These are phyloP conservation scores for Neoboletus magnificus DNA, from an alignment of 768 basidiomycete genomes.

Conservation along the genomic window DNA sequence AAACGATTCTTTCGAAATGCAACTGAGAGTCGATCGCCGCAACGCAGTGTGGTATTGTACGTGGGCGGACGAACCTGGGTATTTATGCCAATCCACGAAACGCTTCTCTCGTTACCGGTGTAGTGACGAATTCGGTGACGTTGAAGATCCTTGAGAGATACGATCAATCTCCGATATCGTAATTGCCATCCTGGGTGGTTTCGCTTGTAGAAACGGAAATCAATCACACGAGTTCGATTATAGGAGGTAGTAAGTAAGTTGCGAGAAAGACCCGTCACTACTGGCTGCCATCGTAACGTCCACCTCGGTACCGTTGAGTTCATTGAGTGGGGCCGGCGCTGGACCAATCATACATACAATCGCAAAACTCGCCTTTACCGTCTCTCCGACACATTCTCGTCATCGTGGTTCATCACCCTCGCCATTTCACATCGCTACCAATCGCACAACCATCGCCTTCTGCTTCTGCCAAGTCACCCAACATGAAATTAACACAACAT, in stretches of 20 bases:
- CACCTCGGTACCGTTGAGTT: too few species aligned
- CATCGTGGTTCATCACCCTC: neutral
- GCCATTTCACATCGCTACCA: conserved; percentile 2
- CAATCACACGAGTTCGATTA: neutral
- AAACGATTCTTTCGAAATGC: neutral
- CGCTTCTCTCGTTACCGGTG: neutral
- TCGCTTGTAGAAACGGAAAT: neutral
- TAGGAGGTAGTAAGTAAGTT: too few species aligned
- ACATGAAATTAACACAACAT: conserved; percentile 18
- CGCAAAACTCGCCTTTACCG: neutral
- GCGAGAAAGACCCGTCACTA: too few species aligned
- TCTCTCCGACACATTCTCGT: neutral
- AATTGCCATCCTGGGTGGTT: neutral
- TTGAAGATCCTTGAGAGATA: neutral
- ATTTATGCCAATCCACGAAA: neutral
- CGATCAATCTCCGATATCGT: neutral
- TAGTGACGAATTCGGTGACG: neutral
- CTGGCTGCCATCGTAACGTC: neutral
- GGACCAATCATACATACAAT: too few species aligned
- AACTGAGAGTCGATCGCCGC: neutral
- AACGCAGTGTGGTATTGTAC: neutral
- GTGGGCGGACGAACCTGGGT: neutral
- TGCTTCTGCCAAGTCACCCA: neutral
- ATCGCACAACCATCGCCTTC: conserved; percentile 16
- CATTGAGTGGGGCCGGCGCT: too few species aligned